Conservation (phyloP, 2,329 filamentous ascomycete genomes). For the Pseudogymnoascus verrucosus region DNA sequence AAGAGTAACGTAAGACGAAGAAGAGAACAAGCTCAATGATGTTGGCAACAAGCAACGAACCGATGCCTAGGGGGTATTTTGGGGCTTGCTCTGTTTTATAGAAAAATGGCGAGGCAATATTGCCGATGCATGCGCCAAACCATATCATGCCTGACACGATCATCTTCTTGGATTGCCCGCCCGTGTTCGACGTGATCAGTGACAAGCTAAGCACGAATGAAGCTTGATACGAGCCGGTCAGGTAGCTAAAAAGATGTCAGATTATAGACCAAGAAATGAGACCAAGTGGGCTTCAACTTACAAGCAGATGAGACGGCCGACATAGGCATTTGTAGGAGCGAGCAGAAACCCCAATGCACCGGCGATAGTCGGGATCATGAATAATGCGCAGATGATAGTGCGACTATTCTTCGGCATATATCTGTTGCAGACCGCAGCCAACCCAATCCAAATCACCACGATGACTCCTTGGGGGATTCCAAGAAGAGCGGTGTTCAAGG, state of each 20-base stretch:
- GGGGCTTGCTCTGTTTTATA: constrained; percentile 44
- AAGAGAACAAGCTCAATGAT: constrained; percentile 33
- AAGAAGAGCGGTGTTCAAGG: constrained; percentile 44
- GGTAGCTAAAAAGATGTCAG: constrained; percentile 36
- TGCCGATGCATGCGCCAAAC: constrained; percentile 51
- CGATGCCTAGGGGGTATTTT: constrained; percentile 34
- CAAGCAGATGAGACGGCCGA: constrained; percentile 49
- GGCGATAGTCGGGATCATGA: constrained; percentile 50
- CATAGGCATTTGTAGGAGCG: constrained; percentile 40
- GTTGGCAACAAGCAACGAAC: constrained; percentile 35
- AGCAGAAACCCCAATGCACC: constrained; percentile 51
- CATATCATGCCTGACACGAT: constrained; percentile 47
- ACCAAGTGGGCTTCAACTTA: constrained; percentile 19
- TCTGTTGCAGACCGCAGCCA: constrained; percentile 32
- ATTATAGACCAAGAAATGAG: background rate
- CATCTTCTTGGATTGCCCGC: constrained; percentile 42
- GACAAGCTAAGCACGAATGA: constrained; percentile 39
- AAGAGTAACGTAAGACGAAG: constrained; percentile 32
- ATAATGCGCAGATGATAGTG: constrained; percentile 45
- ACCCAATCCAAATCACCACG: constrained; percentile 47
- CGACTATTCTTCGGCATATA: constrained; percentile 39
- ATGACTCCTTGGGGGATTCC: constrained; percentile 46
- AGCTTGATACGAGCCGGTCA: constrained; percentile 22
- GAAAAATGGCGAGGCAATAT: constrained; percentile 56
- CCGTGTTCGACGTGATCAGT: constrained; percentile 44